Evolutionary conservation across 805 yeast genomes (phyloP), one percentile per base, ranked within the genome.

Genomic region (Metschnikowia gelsemii): DNA sequence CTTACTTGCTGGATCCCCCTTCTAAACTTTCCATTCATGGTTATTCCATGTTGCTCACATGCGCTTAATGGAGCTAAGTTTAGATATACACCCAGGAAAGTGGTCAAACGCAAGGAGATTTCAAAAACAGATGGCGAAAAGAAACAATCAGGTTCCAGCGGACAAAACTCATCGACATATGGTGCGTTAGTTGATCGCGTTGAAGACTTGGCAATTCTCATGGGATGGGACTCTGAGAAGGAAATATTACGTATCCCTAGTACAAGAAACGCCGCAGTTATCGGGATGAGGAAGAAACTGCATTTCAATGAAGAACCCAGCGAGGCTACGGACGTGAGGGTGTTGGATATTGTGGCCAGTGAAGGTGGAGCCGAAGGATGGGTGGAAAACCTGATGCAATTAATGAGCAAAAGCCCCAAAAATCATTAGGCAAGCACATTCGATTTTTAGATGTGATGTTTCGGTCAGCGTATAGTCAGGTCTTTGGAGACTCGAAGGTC

Each of bases 41-140:
- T 88, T 8, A 87, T 91, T 30, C 98, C 98, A 8, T 91, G 98
- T 60, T 91, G 98, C 61, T 89, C 97, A 0, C 96, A 91, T 62
- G 79, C 84, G 2, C 72, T 91, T 31, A 76, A 82, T 5, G 98
- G 98, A 2, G 81, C 79, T 21, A 80, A 80, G 52, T 69, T 74
- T 2, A 72, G 97, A 54, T 90, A 76, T 55, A 67, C 80, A 12
- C 75, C 78, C 2, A 68, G 70, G n/a, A 41, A 34, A 42, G 56
- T 53, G 33, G 39, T 29, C 12, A 26, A 40, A 8, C 45, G 26
- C 14, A 20, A 14, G 18, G 30, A 7, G 5, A 20, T 28, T 6
- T 12, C 31, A 16, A 32, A 23, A 22, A 25, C 39, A 6, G 35
- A 17, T 19, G 36, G 28, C 8, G 20, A 39, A 5, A 33, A 36